These are phyloP conservation scores for Coemansia sp. DNA, from an alignment of 192 early-diverging fungal species.

Conservation along the genomic window DNA sequence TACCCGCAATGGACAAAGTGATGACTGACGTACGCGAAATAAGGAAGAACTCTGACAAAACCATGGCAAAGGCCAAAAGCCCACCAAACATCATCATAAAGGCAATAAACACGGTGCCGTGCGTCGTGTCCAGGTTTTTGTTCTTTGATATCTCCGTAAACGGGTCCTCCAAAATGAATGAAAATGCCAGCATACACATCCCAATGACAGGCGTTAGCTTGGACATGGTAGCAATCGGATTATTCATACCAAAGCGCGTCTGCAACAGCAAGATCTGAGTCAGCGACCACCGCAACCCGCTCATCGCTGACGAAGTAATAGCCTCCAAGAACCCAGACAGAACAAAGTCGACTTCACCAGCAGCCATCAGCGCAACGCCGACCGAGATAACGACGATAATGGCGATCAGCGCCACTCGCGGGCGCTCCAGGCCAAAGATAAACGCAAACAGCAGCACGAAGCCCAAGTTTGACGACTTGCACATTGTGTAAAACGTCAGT, in stretches of 20 bases:
- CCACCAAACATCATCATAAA: constrained; percentile 74
- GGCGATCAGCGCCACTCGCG: constrained; percentile 67
- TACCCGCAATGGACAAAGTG: constrained; percentile 87
- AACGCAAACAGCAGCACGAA: constrained; percentile 92
- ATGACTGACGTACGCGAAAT: constrained; percentile 84
- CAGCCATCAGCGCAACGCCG: constrained; percentile 88
- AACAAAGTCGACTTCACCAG: constrained; percentile 80
- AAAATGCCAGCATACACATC: constrained; percentile 63
- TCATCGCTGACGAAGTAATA: constrained; percentile 75
- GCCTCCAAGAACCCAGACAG: constrained; percentile 74
- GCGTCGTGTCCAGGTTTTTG: constrained; percentile 29
- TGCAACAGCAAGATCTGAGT: constrained; percentile 82
- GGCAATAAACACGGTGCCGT: constrained; percentile 18
- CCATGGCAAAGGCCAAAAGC: constrained; percentile 83
- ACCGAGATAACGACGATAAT: constrained; percentile 78
- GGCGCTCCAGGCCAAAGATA: constrained; percentile 80
- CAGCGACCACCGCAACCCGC: constrained; percentile 90
- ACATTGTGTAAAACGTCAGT: constrained; percentile 92
- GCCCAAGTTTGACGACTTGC: constrained; percentile 73
- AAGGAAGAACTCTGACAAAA: constrained; percentile 81
- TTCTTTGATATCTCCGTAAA: constrained; percentile 35
- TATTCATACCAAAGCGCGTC: constrained; percentile 77
- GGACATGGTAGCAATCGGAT: constrained; percentile 84
- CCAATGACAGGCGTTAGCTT: constrained; percentile 83
- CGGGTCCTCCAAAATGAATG: constrained; percentile 66